These are phyloP conservation scores for Quillaja saponaria DNA, from an alignment of 306 rosid species.

Conservation along the genomic window DNA sequence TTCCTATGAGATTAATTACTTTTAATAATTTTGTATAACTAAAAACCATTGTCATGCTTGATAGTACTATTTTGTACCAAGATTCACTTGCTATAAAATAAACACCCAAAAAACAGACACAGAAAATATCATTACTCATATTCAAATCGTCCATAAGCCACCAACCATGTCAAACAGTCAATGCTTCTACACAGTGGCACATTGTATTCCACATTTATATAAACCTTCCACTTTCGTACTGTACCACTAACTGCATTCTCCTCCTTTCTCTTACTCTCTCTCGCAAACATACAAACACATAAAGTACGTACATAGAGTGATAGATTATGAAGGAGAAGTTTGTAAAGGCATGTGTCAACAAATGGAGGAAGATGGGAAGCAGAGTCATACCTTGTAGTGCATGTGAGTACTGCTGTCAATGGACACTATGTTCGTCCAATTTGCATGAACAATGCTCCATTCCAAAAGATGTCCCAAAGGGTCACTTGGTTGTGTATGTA, in stretches of 20 bases:
- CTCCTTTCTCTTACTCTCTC: constrained; percentile 11
- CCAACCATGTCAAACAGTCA: constrained; percentile 63
- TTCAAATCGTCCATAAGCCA: constrained; percentile 32
- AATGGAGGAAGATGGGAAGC: constrained; percentile 70
- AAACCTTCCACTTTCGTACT: constrained; percentile 48
- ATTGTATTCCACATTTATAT: constrained; percentile 53
- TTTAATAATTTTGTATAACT: neutral
- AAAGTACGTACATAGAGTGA: neutral
- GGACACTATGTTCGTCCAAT: constrained; percentile 51
- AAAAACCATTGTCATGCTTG: constrained; percentile 44
- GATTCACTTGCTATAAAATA: constrained; percentile 25
- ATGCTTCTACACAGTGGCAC: constrained; percentile 37
- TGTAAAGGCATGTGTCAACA: constrained; percentile 60
- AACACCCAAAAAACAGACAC: constrained; percentile 4
- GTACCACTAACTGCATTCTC: constrained; percentile 40
- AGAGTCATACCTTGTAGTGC: neutral
- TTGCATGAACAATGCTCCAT: constrained; percentile 53
- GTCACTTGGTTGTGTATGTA: constrained; percentile 85
- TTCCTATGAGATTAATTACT: constrained; percentile 25
- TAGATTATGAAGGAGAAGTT: constrained; percentile 39
- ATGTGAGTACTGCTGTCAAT: constrained; percentile 39
- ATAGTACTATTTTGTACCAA: constrained; percentile 73
- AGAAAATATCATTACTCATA: constrained; percentile 23
- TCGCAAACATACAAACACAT: neutral
- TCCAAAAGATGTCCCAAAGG: constrained; percentile 93